phyloP scores from a whole-genome alignment of 202 grass and related monocot species.

The Bolboschoenoplectus hybrid region DNA sequence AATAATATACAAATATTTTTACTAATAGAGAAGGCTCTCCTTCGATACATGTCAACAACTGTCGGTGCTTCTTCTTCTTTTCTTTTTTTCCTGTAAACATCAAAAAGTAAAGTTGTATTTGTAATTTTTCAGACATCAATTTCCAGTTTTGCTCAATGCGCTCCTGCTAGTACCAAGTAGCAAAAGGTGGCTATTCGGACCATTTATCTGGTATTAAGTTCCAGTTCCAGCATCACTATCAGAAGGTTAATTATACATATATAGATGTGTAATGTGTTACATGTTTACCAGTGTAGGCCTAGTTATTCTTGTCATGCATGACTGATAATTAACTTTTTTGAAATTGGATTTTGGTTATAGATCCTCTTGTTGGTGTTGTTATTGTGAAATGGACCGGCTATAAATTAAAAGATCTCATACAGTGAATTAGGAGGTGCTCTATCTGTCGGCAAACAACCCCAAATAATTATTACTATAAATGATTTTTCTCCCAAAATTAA shows the following conservation, averaged over 20 bases:
- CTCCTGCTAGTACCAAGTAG: not conserved
- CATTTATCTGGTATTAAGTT: slow-evolving; percentile 2
- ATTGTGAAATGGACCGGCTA: slow-evolving; percentile 6
- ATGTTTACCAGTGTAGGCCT: not conserved
- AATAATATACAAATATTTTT: no score
- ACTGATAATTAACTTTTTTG: slow-evolving; percentile 1
- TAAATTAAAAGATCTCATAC: not conserved
- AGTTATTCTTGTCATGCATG: slow-evolving; percentile 1
- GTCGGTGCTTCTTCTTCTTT: no score
- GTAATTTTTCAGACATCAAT: not conserved
- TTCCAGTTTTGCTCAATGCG: not conserved
- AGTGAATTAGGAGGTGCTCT: slow-evolving; percentile 32
- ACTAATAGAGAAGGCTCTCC: no score
- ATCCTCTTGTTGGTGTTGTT: not conserved
- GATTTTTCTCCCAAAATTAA: not conserved
- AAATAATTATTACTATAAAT: not conserved
- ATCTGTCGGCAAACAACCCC: slow-evolving; percentile 40
- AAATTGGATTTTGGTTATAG: slow-evolving; percentile 23
- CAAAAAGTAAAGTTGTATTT: not conserved
- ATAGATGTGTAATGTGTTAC: no score
- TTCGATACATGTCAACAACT: no score
- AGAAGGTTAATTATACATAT: not conserved
- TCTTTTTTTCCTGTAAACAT: no score
- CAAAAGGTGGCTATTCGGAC: not conserved
- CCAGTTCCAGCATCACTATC: slow-evolving; percentile 12